These are phyloP conservation scores for Calonectria montana DNA, from an alignment of 2,329 filamentous ascomycete species.

Conservation along the genomic window DNA sequence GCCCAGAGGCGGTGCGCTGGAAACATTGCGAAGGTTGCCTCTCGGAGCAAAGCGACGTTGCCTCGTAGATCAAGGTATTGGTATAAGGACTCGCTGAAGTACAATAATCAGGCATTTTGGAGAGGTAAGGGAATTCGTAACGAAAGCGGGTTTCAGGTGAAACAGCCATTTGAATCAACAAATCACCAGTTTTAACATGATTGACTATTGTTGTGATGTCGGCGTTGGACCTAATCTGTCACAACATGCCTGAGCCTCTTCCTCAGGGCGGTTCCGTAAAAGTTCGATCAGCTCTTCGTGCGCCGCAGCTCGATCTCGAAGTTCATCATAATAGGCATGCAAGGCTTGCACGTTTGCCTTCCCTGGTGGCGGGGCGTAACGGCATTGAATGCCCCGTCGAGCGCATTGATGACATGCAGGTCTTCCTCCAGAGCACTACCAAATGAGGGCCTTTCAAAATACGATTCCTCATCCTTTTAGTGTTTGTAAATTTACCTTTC, in stretches of 20 bases:
- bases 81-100: constrained; percentile 42
- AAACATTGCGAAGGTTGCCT: not conserved
- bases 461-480: not conserved
- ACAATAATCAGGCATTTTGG: constrained; percentile 33
- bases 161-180: constrained; percentile 52
- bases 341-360: constrained; percentile 37
- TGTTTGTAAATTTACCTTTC: not conserved
- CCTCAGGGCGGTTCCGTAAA: constrained; percentile 32
- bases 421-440: constrained; percentile 42
- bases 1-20: not conserved
- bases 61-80: constrained; percentile 41
- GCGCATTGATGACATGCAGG: constrained; percentile 40
- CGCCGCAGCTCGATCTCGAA: not conserved
- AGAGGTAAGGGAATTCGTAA: constrained; percentile 52
- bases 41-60: constrained; percentile 21
- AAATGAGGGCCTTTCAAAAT: not conserved
- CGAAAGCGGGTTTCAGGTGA: constrained; percentile 51
- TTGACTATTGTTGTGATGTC: constrained; percentile 46
- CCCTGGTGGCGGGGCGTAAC: constrained; percentile 31
- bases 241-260: constrained; percentile 49
- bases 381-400: constrained; percentile 24
- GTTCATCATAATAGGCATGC: not conserved
- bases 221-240: constrained; percentile 49
- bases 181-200: constrained; percentile 49
- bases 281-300: constrained; percentile 35